Evolutionary conservation across 2,329 filamentous ascomycete genomes (phyloP), one percentile per base, ranked within the genome.

Genomic region (Sporothrix globosa): DNA sequence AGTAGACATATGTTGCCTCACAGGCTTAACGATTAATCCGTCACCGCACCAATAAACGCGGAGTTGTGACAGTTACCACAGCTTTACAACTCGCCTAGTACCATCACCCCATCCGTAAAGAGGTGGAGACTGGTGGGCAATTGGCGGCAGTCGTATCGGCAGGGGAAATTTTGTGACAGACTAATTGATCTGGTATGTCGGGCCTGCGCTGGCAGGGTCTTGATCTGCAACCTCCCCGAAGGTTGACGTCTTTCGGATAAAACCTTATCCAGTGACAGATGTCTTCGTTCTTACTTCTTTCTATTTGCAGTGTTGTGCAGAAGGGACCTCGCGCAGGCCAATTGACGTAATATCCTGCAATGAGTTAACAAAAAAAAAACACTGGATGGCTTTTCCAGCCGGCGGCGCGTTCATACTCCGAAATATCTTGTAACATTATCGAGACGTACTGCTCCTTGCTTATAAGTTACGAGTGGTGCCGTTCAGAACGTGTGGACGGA

Each of bases 71-170:
- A 0, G 34, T 21, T 50, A 56, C 48, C 13, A 44, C 56, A 41
- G 17, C n/a, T 60, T n/a, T 53, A 46, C 30, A 21, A 41, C 56
- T n/a, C 46, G 27, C 48, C 63, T 24, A 11, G 11, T 34, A 34
- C 9, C 9, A 34, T 34, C 34, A 30, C 27, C 2, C 27, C 27
- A n/a, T 4, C 27, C n/a, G 52, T 19, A 30, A 13, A 34, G 52
- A 56, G 46, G 54, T 68, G 67, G 53, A 41, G 67, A 9, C 41
- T 19, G 56, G 48, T 21, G 41, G 41, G 11, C 27, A 66, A 13
- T 30, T 50, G 67, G 67, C 67, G 71, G 71, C 72, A 72, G 69
- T 73, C 69, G 27, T 13, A 2, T 72, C 73, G 69, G 72, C 68
- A 70, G 41, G 46, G 39, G 50, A 44, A 21, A 24, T 14, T 3